A percentile compares a stretch with the other conserved stretches of the same genome.
Evolutionary conservation across 106 monocot genomes (phyloP).

Genomic region (Dendrobium nobile): DNA sequence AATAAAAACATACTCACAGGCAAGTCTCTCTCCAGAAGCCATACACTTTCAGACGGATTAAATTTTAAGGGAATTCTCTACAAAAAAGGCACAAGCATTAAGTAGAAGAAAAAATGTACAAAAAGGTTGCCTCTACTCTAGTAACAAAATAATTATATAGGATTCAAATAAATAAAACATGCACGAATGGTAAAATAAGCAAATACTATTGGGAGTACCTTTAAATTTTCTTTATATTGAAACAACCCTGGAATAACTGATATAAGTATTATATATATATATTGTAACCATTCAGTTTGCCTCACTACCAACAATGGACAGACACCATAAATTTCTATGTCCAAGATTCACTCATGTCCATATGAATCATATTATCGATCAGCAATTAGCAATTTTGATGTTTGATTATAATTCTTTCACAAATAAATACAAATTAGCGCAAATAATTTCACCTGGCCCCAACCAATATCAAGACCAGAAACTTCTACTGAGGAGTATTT

Average conservation of each 20-base stretch:
- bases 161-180: background rate
- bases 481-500: constrained; percentile 73
- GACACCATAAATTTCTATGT: background rate
- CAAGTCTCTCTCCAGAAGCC: constrained; percentile 73
- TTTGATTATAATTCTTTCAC: background rate
- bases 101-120: background rate
- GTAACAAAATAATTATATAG: background rate
- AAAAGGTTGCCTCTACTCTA: background rate
- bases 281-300: background rate
- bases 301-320: background rate
- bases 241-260: background rate
- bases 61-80: constrained; percentile 82
- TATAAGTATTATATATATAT: background rate
- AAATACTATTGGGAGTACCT: background rate
- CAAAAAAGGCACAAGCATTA: constrained; percentile 1
- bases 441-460: constrained; percentile 76
- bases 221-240: background rate
- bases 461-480: constrained; percentile 96
- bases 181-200: background rate
- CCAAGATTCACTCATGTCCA: background rate
- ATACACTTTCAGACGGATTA: constrained; percentile 44
- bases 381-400: background rate
- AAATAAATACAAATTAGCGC: constrained; percentile 44
- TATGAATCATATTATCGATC: background rate
- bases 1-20: constrained; percentile 53